Base-by-base conservation (phyloP, 1,284 basidiomycete genomes). In the Tilletia indica region DNA sequence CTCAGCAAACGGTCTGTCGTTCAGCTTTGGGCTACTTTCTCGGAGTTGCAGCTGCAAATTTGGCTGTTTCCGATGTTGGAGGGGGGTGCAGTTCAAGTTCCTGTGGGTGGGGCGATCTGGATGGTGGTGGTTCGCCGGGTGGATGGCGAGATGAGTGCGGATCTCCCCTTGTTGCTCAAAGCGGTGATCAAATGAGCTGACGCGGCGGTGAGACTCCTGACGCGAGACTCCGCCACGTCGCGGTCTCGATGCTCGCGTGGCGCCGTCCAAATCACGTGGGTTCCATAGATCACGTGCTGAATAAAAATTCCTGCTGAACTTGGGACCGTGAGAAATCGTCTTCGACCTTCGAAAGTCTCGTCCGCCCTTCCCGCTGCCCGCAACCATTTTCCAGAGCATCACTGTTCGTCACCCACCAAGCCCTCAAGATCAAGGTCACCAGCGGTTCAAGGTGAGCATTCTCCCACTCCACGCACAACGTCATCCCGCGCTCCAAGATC, bases 351-450 rank as follows among this genome's bases (percentile, higher is more conserved):
- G 42, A 14, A 45, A 45, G 42, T 45, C 42, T 45, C 42, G 42
- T 45, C 42, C 42, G 6, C 14, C 42, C 25, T 31, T 31, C 25
- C 1, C 25, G 25, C 25, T 31, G 42, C 42, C 16, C 51, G n/a
- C 6, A 11, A 54, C 6, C 51, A 19, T 54, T 54, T 25, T 54
- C 51, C 16, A 19, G 25, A 31, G 42, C 42, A 45, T 45, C 42
- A 14, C 42, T 0, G 42, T 45, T 45, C 42, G 42, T 45, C 42
- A 45, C 42, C 42, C 42, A 45, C 1, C 56, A 58, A n/a, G 12
- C 56, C 25, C 19, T 64, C 61, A 64, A 64, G 61, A 38, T 64
- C 61, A 42, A 64, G 61, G 61, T 39, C 61, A 64, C 16, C 61
- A 64, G 34, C 31, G 16, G 11, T 19, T 38, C 36, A 34, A 38